Percentiles rank a stretch among this genome's conserved stretches.
Conservation (phyloP, 1,284 basidiomycete species). For the Pseudozyma tsukubaensis region DNA sequence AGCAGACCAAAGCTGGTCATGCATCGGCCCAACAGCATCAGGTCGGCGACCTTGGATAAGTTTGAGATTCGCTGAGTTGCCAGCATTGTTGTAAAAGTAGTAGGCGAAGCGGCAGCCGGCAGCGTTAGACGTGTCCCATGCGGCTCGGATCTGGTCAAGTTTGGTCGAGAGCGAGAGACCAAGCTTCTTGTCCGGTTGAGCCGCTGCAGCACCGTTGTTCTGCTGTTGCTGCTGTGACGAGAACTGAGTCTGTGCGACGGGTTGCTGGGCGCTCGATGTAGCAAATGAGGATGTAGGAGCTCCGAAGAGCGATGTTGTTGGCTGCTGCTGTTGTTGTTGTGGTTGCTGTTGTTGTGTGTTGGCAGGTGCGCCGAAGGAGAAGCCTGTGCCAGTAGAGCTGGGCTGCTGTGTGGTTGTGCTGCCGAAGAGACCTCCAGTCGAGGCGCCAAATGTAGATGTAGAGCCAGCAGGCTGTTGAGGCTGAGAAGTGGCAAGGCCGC, state of each 20-base stretch:
- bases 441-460: slow-evolving; percentile 41
- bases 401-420: slow-evolving; percentile 18
- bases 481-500: slow-evolving; percentile 12
- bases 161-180: slow-evolving; percentile 51
- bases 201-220: background rate
- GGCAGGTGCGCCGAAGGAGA: slow-evolving; percentile 31
- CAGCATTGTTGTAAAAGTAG: slow-evolving; percentile 64
- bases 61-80: slow-evolving; percentile 51
- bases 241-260: slow-evolving; percentile 30
- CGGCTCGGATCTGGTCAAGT: slow-evolving; percentile 60
- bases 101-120: slow-evolving; percentile 60
- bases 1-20: slow-evolving; percentile 63
- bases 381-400: slow-evolving; percentile 21
- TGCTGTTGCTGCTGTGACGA: slow-evolving; percentile 9
- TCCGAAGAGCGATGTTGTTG: slow-evolving; percentile 38
- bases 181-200: slow-evolving; percentile 55
- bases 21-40: slow-evolving; percentile 62
- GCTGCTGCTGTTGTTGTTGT: slow-evolving; percentile 18
- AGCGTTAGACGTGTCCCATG: slow-evolving; percentile 63
- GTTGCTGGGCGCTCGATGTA: slow-evolving; percentile 28
- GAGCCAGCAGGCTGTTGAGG: slow-evolving; percentile 25
- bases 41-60: slow-evolving; percentile 52
- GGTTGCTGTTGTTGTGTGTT: slow-evolving; percentile 24
- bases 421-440: slow-evolving; percentile 37
- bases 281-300: slow-evolving; percentile 30